Conservation (phyloP, 2,329 filamentous ascomycete species). For the Arachnomyces sp. region DNA sequence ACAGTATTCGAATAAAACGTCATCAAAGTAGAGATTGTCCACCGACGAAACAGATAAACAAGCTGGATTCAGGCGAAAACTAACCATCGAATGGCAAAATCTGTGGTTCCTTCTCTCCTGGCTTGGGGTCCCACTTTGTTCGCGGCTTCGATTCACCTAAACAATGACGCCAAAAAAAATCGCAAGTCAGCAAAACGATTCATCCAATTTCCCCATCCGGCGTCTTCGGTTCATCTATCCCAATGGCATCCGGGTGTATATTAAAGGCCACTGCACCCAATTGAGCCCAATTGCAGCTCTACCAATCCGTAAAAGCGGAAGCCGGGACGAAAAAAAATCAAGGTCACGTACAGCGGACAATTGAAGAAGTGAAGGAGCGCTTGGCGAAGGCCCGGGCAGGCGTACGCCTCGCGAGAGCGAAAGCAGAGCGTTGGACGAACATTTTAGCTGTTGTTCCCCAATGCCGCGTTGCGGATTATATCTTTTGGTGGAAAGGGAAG, state of each 20-base stretch:
- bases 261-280: slow-evolving; percentile 9
- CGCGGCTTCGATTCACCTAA: background rate
- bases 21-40: too few species aligned
- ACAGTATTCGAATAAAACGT: slow-evolving; percentile 9
- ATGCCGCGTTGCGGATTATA: slow-evolving; percentile 1
- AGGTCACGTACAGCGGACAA: slow-evolving; percentile 39
- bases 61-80: slow-evolving; percentile 16
- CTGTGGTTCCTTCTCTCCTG: slow-evolving; percentile 33
- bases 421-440: slow-evolving; percentile 42
- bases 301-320: slow-evolving; percentile 11
- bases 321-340: too few species aligned
- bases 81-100: slow-evolving; percentile 39
- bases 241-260: too few species aligned
- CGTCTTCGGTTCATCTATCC: too few species aligned
- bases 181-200: slow-evolving; percentile 2
- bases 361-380: slow-evolving; percentile 39
- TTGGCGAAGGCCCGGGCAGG: slow-evolving; percentile 35
- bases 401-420: slow-evolving; percentile 39
- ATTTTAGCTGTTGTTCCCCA: slow-evolving; percentile 22
- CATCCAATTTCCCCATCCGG: background rate
- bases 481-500: slow-evolving; percentile 1
- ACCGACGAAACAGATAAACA: slow-evolving; percentile 2
- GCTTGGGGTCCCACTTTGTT: slow-evolving; percentile 33
- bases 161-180: slow-evolving; percentile 18
- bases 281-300: slow-evolving; percentile 15